Conservation (phyloP, 1,284 basidiomycete species). For the Apiotrichum veenhuisii region DNA sequence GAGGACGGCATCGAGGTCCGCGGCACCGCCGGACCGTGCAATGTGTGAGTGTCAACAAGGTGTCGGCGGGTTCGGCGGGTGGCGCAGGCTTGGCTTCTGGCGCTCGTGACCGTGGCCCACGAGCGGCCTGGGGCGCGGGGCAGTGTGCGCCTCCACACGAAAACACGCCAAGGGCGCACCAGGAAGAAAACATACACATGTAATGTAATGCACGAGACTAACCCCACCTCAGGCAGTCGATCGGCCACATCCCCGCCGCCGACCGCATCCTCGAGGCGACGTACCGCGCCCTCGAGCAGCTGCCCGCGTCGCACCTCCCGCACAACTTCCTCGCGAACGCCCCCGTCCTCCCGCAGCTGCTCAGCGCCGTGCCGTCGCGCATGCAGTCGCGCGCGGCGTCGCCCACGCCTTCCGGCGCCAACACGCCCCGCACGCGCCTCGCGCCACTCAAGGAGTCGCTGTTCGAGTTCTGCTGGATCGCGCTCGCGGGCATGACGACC, state of each 20-base stretch:
- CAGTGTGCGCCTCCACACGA: no score
- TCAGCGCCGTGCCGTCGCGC: no score
- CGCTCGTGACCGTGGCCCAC: no score
- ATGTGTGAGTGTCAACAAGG: slow-evolving; percentile 32
- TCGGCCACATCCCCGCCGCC: slow-evolving; percentile 32
- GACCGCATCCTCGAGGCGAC: slow-evolving; percentile 40
- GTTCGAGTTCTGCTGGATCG: slow-evolving; percentile 41
- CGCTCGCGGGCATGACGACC: slow-evolving; percentile 34
- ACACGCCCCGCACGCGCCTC: slow-evolving; percentile 14
- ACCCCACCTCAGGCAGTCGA: slow-evolving; percentile 27
- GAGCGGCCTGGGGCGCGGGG: no score
- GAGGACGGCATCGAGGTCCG: slow-evolving; percentile 38
- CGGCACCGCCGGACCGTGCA: slow-evolving; percentile 41
- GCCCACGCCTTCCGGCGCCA: slow-evolving; percentile 5
- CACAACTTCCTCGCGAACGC: slow-evolving; percentile 17
- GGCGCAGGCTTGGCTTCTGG: no score
- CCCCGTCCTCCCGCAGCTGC: slow-evolving; percentile 12
- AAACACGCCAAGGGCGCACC: no score
- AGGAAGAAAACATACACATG: no score
- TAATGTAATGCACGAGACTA: neutral
- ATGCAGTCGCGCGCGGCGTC: slow-evolving; percentile 2
- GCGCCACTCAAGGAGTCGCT: slow-evolving; percentile 25
- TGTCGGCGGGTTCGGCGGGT: no score
- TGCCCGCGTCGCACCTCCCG: slow-evolving; percentile 30
- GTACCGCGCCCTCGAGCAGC: slow-evolving; percentile 37